Evolutionary conservation across 176 grass and related monocot species (phyloP).

Genomic region (Oryza rufipogon): DNA sequence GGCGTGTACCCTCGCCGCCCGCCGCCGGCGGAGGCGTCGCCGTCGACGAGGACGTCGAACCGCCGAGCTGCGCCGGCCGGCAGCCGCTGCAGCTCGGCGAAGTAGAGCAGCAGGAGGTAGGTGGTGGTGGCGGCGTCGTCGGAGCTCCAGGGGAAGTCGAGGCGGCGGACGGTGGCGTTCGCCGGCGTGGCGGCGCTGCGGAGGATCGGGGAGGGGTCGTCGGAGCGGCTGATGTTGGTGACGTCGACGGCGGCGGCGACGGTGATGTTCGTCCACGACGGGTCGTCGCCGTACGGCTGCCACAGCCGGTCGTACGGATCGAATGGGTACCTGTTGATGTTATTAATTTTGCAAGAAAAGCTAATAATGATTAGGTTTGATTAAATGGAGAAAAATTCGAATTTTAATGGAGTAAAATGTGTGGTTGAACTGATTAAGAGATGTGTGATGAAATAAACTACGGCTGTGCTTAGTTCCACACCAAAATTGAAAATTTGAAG

Average conservation of each 20-base stretch:
- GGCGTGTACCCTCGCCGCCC: slow-evolving; percentile 10
- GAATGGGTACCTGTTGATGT: slow-evolving; percentile 42
- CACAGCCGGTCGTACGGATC: slow-evolving; percentile 55
- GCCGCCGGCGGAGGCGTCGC: not conserved
- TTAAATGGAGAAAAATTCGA: not conserved
- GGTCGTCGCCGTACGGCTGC: slow-evolving; percentile 1
- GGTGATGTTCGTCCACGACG: slow-evolving; percentile 38
- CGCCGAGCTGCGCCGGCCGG: not conserved
- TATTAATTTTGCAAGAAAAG: not conserved
- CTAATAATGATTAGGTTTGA: too few relatives aligned
- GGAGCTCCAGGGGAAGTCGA: slow-evolving; percentile 44
- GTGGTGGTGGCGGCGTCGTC: not conserved
- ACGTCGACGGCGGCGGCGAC: not conserved
- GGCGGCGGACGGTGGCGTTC: slow-evolving; percentile 10
- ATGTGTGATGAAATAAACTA: too few relatives aligned
- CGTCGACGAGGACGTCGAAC: slow-evolving; percentile 39
- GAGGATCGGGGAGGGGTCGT: slow-evolving; percentile 26
- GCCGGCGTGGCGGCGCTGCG: slow-evolving; percentile 41
- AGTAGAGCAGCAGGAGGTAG: slow-evolving; percentile 54
- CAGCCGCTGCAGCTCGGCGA: slow-evolving; percentile 38
- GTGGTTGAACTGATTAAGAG: not conserved
- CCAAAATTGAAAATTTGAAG: too few relatives aligned
- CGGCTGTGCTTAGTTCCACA: too few relatives aligned
- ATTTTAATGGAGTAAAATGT: too few relatives aligned
- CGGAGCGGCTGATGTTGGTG: slow-evolving; percentile 27